A percentile compares a stretch with the other conserved stretches of the same genome.
phyloP scores from a whole-genome alignment of 768 basidiomycete genomes.

The Lepiota brunneoincarnata region DNA sequence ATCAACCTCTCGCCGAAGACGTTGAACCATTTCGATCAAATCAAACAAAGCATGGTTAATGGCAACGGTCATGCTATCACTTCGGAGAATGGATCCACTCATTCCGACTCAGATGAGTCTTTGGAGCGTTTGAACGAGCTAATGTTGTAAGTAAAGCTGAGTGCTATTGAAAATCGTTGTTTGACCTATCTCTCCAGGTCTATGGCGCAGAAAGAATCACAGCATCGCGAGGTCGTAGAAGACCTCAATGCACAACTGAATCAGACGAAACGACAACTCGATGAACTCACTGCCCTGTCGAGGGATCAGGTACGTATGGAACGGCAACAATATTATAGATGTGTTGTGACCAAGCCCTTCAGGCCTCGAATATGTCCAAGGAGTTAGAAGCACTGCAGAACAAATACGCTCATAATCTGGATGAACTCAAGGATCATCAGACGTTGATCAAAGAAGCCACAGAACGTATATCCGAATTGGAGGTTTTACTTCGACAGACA shows the following conservation, averaged over 20 bases:
- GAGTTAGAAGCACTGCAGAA: constrained; percentile 75
- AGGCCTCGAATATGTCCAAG: constrained; percentile 86
- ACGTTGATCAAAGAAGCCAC: constrained; percentile 54
- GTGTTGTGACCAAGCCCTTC: constrained; percentile 7
- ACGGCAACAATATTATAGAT: not conserved
- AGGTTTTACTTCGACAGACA: constrained; percentile 45
- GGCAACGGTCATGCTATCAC: constrained; percentile 31
- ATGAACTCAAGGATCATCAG: constrained; percentile 33
- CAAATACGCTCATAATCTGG: constrained; percentile 35
- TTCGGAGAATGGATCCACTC: constrained; percentile 35
- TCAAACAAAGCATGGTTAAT: constrained; percentile 67
- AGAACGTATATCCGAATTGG: constrained; percentile 53
- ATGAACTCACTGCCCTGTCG: constrained; percentile 77
- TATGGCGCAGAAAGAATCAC: constrained; percentile 96
- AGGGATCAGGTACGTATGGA: constrained; percentile 69
- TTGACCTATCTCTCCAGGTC: constrained; percentile 49
- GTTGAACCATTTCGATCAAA: constrained; percentile 68
- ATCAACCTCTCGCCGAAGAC: constrained; percentile 67
- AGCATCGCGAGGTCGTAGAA: constrained; percentile 80
- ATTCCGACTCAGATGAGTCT: constrained; percentile 64
- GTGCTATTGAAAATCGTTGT: constrained; percentile 1
- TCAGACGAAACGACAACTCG: constrained; percentile 74
- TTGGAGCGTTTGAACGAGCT: constrained; percentile 84
- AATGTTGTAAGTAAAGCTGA: constrained; percentile 67
- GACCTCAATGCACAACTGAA: constrained; percentile 63